phyloP scores from a whole-genome alignment of 768 basidiomycete genomes.

The Paxillus ammoniavirescens region DNA sequence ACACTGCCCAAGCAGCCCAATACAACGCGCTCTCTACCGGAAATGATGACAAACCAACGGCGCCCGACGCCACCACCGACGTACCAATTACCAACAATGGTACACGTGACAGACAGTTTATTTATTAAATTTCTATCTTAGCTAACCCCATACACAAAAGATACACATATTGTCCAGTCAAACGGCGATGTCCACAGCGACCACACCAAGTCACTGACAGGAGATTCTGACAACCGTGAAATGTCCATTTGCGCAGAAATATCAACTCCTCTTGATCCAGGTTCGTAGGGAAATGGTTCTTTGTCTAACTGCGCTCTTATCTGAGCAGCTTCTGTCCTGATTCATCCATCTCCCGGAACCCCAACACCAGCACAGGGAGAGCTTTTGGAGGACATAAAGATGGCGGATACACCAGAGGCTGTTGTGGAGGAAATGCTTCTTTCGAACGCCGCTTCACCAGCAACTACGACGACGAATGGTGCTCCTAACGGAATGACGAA shows the following conservation, averaged over 20 bases:
- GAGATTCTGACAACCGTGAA: slow-evolving; percentile 32
- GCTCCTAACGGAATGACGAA: slow-evolving; percentile 28
- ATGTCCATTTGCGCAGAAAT: slow-evolving; percentile 37
- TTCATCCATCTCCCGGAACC: slow-evolving; percentile 45
- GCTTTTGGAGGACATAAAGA: slow-evolving; percentile 53
- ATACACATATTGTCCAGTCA: slow-evolving; percentile 25
- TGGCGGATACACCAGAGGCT: slow-evolving; percentile 37
- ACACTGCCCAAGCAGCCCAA: slow-evolving; percentile 25
- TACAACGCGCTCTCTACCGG: slow-evolving; percentile 29
- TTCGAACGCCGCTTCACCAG: slow-evolving; percentile 14
- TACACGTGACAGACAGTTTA: slow-evolving; percentile 38
- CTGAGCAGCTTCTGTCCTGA: slow-evolving; percentile 41
- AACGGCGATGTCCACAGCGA: slow-evolving; percentile 71
- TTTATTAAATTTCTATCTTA: slow-evolving; percentile 28
- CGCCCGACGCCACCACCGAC: slow-evolving; percentile 15
- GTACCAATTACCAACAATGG: slow-evolving; percentile 32
- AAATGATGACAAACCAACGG: slow-evolving; percentile 28
- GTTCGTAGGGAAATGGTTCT: slow-evolving; percentile 36
- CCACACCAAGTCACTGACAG: slow-evolving; percentile 44
- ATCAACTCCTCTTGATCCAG: slow-evolving; percentile 46
- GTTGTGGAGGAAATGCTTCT: slow-evolving; percentile 14
- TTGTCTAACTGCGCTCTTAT: slow-evolving; percentile 27
- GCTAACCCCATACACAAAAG: slow-evolving; percentile 39
- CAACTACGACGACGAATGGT: slow-evolving; percentile 1
- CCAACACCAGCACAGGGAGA: slow-evolving; percentile 46